Evolutionary conservation across 2,329 filamentous ascomycete genomes (phyloP).

Genomic region (Fusarium sterilihyphosum): DNA sequence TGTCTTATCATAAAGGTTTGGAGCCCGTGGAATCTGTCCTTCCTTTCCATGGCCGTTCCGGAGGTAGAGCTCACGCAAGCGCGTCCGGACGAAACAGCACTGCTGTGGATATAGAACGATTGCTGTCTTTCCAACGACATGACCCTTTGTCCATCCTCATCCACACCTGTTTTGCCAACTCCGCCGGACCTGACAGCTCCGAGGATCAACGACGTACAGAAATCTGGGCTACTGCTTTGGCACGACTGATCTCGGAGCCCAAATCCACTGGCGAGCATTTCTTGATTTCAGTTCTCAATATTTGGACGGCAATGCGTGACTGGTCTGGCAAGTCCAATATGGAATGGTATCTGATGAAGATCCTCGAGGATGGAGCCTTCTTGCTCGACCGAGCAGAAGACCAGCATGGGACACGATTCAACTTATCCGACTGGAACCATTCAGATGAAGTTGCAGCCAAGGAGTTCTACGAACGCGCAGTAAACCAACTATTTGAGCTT

Average conservation of each 20-base stretch:
- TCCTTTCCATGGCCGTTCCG: constrained; percentile 69
- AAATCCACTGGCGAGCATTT: constrained; percentile 83
- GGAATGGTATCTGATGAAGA: constrained; percentile 94
- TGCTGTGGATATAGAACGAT: constrained; percentile 77
- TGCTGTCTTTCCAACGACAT: constrained; percentile 88
- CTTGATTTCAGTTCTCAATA: constrained; percentile 83
- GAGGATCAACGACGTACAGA: constrained; percentile 84
- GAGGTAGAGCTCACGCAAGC: constrained; percentile 57
- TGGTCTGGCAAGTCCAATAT: constrained; percentile 92
- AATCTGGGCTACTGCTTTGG: constrained; percentile 89
- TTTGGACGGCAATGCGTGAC: constrained; percentile 86
- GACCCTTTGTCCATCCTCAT: constrained; percentile 86
- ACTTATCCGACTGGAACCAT: constrained; percentile 76
- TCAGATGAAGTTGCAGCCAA: constrained; percentile 86
- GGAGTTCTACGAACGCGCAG: constrained; percentile 86
- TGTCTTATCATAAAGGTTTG: constrained; percentile 80
- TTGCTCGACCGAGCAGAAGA: constrained; percentile 87
- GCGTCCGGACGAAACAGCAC: constrained; percentile 58
- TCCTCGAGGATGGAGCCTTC: constrained; percentile 91
- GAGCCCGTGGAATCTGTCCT: constrained; percentile 87
- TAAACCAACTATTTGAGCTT: constrained; percentile 83
- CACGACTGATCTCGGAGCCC: constrained; percentile 80
- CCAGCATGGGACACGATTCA: constrained; percentile 75
- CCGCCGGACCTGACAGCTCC: constrained; percentile 80
- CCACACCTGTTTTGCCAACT: constrained; percentile 90